Base-by-base conservation (phyloP, 2,329 filamentous ascomycete genomes). In the Fusarium bactridioides region DNA sequence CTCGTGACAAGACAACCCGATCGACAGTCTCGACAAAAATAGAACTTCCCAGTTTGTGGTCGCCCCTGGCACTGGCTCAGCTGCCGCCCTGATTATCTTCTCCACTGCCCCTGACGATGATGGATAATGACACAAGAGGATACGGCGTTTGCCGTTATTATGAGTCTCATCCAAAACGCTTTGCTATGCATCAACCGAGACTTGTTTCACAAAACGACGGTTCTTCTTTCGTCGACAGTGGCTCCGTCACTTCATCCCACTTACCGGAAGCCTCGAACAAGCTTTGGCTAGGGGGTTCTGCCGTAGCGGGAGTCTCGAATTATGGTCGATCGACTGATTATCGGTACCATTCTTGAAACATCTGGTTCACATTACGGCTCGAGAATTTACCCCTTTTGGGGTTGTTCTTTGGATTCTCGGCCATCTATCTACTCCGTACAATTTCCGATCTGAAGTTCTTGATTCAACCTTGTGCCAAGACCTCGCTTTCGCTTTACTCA, bases 41-140 rank as follows among this genome's bases (percentile, higher is more conserved):
- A 75, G 73, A 74, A 61, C 43, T 54, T 40, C 45, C 54, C 38
- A 41, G 48, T 53, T 45, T 48, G 38, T 55, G 51, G 33, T 58
- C 33, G 40, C 33, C 27, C 27, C 27, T 57, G 48, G 48, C 31
- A 40, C 62, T 58, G 50, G 50, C 51, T 65, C 44, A 69, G 72
- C 59, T 73, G 38, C 60, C 60, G 71, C 71, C 70, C 73, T 74
- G 73, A 75, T 61, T 64, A 74, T 73, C 67, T 58, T 69, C 73
- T 62, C 73, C 73, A 72, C 72, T 61, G 55, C 73, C 73, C 73
- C 73, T 75, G 73, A 75, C 73, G 70, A 75, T 75, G 71, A 66
- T 63, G 55, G 53, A 58, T 45, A 61, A 69, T 60, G 59, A 56
- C 55, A 51, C 37, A 58, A 53, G 47, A 31, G 53, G 40, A 59